Evolutionary conservation across 2,329 filamentous ascomycete genomes (phyloP), one percentile per base, ranked within the genome.

Genomic region (Phialocephala subalpina): DNA sequence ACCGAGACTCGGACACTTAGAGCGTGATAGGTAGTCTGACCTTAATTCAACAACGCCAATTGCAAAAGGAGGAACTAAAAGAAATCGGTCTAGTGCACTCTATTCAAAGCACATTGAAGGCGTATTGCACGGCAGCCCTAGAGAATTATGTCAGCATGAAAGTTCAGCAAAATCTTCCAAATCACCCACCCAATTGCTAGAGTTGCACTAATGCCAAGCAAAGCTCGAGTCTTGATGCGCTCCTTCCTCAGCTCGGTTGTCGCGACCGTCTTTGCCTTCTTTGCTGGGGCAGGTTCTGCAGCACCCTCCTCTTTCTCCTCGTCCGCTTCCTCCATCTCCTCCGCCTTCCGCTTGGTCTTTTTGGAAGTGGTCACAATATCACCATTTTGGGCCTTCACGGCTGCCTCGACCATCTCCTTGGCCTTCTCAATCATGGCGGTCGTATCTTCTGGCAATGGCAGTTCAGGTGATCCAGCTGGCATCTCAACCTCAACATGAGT

Each of bases 131-230:
- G 29, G 74, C 73, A 56, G 75, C 76, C 67, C 76, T 77, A 64
- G 9, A 22, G 20, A 8, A 53, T 22, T 3, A 20, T 25, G 59
- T 73, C 67, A 73, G 73, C 53, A 59, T 56, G 29, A 12, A 12
- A 18, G 27, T 27, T 42, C 20, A 2, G 6, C 9, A 35, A 36
- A 33, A 9, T 49, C 40, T 20, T 38, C 9, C 5, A 56, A 58
- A 52, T 36, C 40, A 91, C 94, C 82, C 87, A 98, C 96, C 94
- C 94, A 78, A 97, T 86, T 64, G 92, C 93, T 77, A 97, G 85
- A 56, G 93, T 96, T 65, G 93, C 93, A 69, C 90, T 92, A 61
- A 98, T 87, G 65, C 96, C 95, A 69, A 97, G 86, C 67, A 97
- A 82, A 56, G 96, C 93, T 76, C 94, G 88, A 79, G 90, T 93